These are phyloP conservation scores for Clitopilus hobsonii DNA, from an alignment of 768 basidiomycete species.

Conservation along the genomic window DNA sequence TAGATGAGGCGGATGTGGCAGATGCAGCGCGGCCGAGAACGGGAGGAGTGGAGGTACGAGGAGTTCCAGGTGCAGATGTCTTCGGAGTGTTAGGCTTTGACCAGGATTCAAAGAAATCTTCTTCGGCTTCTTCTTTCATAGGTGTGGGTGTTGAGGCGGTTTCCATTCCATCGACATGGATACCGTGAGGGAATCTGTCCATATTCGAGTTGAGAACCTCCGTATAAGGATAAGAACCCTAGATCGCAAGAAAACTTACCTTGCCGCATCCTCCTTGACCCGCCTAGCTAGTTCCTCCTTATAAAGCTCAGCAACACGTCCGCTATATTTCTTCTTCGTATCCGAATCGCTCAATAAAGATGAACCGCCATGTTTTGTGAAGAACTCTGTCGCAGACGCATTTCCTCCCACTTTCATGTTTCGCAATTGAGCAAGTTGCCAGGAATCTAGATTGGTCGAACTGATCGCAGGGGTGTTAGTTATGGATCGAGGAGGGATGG, in stretches of 20 bases:
- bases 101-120: constrained; percentile 98
- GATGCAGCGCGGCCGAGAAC: constrained; percentile 45
- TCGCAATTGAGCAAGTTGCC: constrained; percentile 87
- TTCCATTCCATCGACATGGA: constrained; percentile 81
- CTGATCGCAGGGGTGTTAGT: constrained; percentile 33
- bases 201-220: neutral
- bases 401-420: constrained; percentile 98
- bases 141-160: constrained; percentile 30
- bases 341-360: constrained; percentile 68
- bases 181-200: constrained; percentile 70
- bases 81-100: constrained; percentile 74
- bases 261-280: constrained; percentile 68
- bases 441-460: constrained; percentile 94
- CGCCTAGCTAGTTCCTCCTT: constrained; percentile 85
- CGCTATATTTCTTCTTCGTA: constrained; percentile 86
- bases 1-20: constrained; percentile 27
- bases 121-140: constrained; percentile 48
- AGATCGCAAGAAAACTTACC: constrained; percentile 36
- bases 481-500: neutral
- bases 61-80: constrained; percentile 45
- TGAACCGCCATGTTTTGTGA: constrained; percentile 79
- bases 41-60: constrained; percentile 49
- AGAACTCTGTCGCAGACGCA: constrained; percentile 80
- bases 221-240: neutral
- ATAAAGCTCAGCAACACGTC: constrained; percentile 80